phyloP scores from a whole-genome alignment of 106 monocot genomes.

The Cymbidium sinense region DNA sequence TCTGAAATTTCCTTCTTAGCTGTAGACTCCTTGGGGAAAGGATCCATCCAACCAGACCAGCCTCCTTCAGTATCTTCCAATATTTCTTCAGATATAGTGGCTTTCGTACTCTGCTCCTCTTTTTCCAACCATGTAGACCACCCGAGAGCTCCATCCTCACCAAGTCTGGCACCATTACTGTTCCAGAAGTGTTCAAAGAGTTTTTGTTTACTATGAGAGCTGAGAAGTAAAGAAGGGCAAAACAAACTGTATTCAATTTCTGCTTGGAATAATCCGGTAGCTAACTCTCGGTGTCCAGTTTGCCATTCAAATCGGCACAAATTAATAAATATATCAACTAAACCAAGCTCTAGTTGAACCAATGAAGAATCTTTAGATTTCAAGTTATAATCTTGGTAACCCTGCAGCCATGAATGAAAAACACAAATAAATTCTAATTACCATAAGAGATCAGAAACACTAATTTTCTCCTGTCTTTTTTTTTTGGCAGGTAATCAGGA shows the following conservation, averaged over 20 bases:
- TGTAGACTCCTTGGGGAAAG: constrained; percentile 23
- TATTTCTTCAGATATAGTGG: constrained; percentile 30
- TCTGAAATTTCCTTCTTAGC: constrained; percentile 18
- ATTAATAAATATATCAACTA: constrained; percentile 83
- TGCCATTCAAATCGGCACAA: constrained; percentile 97
- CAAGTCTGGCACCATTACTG: constrained; percentile 63
- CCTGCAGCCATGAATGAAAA: constrained; percentile 26
- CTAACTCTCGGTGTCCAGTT: constrained; percentile 77
- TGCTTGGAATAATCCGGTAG: constrained; percentile 86
- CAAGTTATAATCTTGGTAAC: constrained; percentile 6
- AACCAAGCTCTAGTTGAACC: constrained; percentile 57
- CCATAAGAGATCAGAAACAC: not conserved
- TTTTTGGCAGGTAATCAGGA: not conserved
- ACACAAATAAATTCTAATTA: not conserved
- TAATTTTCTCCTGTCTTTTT: not conserved
- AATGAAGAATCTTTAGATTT: constrained; percentile 32
- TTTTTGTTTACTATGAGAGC: constrained; percentile 61
- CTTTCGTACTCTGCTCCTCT: constrained; percentile 54
- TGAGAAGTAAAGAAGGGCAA: constrained; percentile 68
- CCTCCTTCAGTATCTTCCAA: constrained; percentile 70
- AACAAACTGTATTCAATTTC: constrained; percentile 86
- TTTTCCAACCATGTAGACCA: constrained; percentile 80
- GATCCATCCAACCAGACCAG: constrained; percentile 86
- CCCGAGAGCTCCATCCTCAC: constrained; percentile 77
- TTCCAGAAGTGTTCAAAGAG: constrained; percentile 98